Percentiles rank a stretch among this genome's conserved stretches.
phyloP scores from a whole-genome alignment of 805 yeast species.

The Candida boidinii region DNA sequence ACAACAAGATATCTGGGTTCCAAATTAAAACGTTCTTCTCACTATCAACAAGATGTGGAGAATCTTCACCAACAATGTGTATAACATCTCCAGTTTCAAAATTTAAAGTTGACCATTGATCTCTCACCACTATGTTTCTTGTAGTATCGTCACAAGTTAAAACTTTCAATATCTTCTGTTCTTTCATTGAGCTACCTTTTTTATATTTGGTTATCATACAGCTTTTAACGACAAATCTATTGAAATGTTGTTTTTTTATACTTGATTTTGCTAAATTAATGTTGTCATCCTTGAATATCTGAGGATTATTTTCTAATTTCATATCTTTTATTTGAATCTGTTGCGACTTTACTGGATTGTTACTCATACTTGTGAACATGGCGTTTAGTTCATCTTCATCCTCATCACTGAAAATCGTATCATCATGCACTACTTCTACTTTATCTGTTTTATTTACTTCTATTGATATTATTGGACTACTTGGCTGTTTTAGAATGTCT shows the following conservation, averaged over 20 bases:
- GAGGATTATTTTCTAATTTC: slow-evolving; percentile 10
- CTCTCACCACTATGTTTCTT: slow-evolving; percentile 46
- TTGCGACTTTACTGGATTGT: neutral
- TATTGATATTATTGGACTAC: neutral
- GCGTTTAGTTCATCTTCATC: slow-evolving; percentile 7
- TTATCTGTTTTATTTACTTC: no score
- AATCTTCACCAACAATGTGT: slow-evolving; percentile 43
- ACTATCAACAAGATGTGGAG: slow-evolving; percentile 40
- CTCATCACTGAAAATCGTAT: slow-evolving; percentile 6
- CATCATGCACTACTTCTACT: neutral
- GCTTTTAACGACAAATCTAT: slow-evolving; percentile 35
- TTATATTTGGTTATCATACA: slow-evolving; percentile 26
- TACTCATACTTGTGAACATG: slow-evolving; percentile 25
- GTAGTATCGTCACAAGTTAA: slow-evolving; percentile 24
- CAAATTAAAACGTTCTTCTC: slow-evolving; percentile 59
- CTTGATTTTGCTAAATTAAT: slow-evolving; percentile 31
- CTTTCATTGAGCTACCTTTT: slow-evolving; percentile 19
- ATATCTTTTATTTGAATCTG: slow-evolving; percentile 10
- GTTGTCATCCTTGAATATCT: slow-evolving; percentile 2
- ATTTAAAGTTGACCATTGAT: slow-evolving; percentile 48
- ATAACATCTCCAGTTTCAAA: slow-evolving; percentile 46
- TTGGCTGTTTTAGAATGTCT: neutral
- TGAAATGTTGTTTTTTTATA: slow-evolving; percentile 36
- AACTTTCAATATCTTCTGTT: slow-evolving; percentile 51
- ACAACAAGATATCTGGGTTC: slow-evolving; percentile 74